These are phyloP conservation scores for Auricularia sp. DNA, from an alignment of 768 basidiomycete species.

Conservation along the genomic window DNA sequence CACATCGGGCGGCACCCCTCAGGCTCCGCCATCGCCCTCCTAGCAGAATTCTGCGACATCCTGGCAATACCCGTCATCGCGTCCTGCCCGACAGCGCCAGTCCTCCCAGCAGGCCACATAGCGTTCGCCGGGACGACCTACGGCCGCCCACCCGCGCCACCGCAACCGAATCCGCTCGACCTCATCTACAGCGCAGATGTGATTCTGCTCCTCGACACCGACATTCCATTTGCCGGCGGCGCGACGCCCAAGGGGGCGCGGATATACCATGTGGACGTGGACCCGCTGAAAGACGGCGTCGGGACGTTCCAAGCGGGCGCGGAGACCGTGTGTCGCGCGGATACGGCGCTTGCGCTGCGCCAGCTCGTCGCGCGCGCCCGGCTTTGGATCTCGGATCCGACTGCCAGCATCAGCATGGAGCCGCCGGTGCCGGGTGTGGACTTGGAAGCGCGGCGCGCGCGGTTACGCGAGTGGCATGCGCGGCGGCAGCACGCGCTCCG, in stretches of 20 bases:
- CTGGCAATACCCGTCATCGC: conserved; percentile 48
- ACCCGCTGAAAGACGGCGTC: conserved; percentile 44
- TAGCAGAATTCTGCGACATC: conserved; percentile 37
- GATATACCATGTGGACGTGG: conserved; percentile 53
- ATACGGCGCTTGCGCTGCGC: conserved; percentile 39
- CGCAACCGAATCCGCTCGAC: background rate
- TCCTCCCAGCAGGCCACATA: conserved; percentile 48
- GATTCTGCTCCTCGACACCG: conserved; percentile 54
- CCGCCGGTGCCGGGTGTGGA: too few species aligned
- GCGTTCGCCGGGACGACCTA: conserved; percentile 44
- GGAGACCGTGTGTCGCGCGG: conserved; percentile 49
- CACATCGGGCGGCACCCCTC: conserved; percentile 46
- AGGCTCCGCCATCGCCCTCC: conserved; percentile 29
- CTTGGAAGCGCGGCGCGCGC: conserved; percentile 14
- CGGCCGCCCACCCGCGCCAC: conserved; percentile 19
- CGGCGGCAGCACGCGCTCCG: conserved; percentile 14
- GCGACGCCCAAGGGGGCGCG: conserved; percentile 35
- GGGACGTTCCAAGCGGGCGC: conserved; percentile 48
- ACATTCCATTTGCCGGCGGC: conserved; percentile 49
- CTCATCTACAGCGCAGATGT: conserved; percentile 38
- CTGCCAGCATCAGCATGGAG: background rate
- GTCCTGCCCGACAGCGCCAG: conserved; percentile 40
- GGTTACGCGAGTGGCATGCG: conserved; percentile 7
- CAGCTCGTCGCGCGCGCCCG: conserved; percentile 31
- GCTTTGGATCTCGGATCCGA: background rate